Evolutionary conservation across 164 flowering plant genomes (phyloP), one percentile per base, ranked within the genome.

Genomic region (Kingdonia uniflora): DNA sequence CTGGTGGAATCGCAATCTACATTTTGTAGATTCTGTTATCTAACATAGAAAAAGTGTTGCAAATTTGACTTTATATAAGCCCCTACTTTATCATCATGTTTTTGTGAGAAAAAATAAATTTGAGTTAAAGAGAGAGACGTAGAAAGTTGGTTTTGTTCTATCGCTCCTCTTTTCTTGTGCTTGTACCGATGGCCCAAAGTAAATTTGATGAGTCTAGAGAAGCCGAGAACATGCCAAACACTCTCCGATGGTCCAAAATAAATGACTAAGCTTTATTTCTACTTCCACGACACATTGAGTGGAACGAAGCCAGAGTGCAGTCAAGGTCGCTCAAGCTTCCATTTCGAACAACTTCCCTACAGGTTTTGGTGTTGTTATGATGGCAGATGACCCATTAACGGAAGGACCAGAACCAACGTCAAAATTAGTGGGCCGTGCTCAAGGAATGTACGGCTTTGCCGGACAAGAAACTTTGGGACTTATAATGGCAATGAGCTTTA

Each of bases 311-410:
- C 75, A 0, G n/a, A 64, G 62, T 15, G 71, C 75, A 0, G 11
- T 71, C 8, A 41, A 17, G 37, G 68, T 81, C 8, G 87, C 83
- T 22, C 52, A 66, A 25, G 44, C 78, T 26, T 3, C 58, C 5
- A 19, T 2, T 19, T 40, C 67, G 5, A 33, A 29, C 17, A 55
- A 56, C 14, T 76, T 74, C 1, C 62, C 63, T 0, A 71, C 75
- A 19, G 8, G 35, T 1, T 81, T 81, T 35, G 87, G 87, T 0
- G 42, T 17, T 2, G 13, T 75, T 2, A 4, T 22, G 14, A 68
- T 79, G 71, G 68, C 64, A 1, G 84, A 81, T 17, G 75, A 76
- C 48, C 73, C 76, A 13, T 53, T 81, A 29, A 81, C 79, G 0
- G 66, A 60, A 13, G 62, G 73, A 5, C 75, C 79, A 14, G 71